A percentile compares a stretch with the other conserved stretches of the same genome.
Evolutionary conservation across 2,329 filamentous ascomycete genomes (phyloP).

Genomic region (Hymenotorrendiella dingleyae): DNA sequence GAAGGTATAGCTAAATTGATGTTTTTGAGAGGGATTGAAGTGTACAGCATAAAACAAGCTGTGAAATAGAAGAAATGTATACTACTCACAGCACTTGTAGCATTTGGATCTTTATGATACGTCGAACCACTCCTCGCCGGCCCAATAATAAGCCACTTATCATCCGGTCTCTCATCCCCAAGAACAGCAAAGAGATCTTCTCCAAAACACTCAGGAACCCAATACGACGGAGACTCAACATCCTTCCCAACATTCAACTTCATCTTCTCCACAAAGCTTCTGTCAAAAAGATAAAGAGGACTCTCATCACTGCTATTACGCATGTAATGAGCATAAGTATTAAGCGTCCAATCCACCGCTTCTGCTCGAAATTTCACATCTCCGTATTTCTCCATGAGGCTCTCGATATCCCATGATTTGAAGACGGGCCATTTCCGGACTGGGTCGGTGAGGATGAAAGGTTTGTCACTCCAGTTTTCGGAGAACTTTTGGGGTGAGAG

Average conservation of each 20-base stretch:
- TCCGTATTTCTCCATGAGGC: slow-evolving; percentile 57
- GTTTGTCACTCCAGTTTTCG: slow-evolving; percentile 67
- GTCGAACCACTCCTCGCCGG: slow-evolving; percentile 84
- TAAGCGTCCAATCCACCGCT: slow-evolving; percentile 84
- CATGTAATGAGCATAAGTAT: slow-evolving; percentile 81
- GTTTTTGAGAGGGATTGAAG: no score
- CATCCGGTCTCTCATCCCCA: slow-evolving; percentile 72
- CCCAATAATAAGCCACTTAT: slow-evolving; percentile 89
- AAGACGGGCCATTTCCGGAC: slow-evolving; percentile 79
- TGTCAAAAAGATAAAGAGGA: slow-evolving; percentile 88
- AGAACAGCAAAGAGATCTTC: slow-evolving; percentile 80
- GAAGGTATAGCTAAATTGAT: no score
- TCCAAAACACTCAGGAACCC: slow-evolving; percentile 77
- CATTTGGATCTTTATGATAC: slow-evolving; percentile 81
- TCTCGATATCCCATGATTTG: slow-evolving; percentile 66
- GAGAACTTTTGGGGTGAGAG: slow-evolving; percentile 71
- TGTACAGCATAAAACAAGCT: no score
- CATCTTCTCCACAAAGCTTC: slow-evolving; percentile 84
- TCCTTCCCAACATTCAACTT: slow-evolving; percentile 53
- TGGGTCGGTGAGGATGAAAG: slow-evolving; percentile 80
- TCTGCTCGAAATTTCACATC: slow-evolving; percentile 77
- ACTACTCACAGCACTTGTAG: slow-evolving; percentile 67
- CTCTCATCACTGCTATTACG: slow-evolving; percentile 74
- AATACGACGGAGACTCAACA: slow-evolving; percentile 52
- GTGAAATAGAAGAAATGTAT: no score